These are phyloP conservation scores for Pyrrhoderma noxium DNA, from an alignment of 1,284 basidiomycete genomes.

Conservation along the genomic window DNA sequence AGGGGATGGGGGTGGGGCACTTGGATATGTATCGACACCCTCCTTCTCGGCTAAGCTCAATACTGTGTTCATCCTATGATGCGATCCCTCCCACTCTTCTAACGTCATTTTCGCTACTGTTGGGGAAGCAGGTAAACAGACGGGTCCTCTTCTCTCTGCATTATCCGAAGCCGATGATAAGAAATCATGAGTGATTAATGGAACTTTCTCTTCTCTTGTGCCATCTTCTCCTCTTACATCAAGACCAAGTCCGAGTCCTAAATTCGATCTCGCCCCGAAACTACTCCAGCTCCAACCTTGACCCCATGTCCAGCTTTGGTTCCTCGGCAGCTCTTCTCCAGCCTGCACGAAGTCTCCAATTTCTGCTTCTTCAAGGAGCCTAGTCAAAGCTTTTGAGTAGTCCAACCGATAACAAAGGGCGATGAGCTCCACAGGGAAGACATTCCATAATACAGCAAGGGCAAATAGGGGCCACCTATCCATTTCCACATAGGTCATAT, in stretches of 20 bases:
- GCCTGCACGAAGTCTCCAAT: background rate
- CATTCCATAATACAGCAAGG: slow-evolving; percentile 13
- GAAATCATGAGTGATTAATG: slow-evolving; percentile 1
- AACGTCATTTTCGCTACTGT: too few species aligned
- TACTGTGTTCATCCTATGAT: too few species aligned
- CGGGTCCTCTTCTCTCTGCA: too few species aligned
- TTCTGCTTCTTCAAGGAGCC: background rate
- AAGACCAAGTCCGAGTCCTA: background rate
- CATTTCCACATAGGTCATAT: background rate
- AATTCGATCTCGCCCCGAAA: background rate
- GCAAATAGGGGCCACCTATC: slow-evolving; percentile 14
- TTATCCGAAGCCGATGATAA: background rate
- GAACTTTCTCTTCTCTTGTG: background rate
- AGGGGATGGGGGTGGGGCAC: too few species aligned
- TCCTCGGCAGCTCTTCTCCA: background rate
- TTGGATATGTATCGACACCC: too few species aligned
- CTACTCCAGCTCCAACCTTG: background rate
- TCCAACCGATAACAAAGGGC: slow-evolving; percentile 14
- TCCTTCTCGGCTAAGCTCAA: too few species aligned
- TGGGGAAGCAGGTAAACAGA: too few species aligned
- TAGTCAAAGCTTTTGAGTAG: background rate
- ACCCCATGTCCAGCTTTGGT: background rate
- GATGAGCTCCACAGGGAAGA: slow-evolving; percentile 15
- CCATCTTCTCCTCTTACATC: background rate
- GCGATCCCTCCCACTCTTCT: too few species aligned